Evolutionary conservation across 2,329 filamentous ascomycete genomes (phyloP).

Genomic region (Alternaria rosae): DNA sequence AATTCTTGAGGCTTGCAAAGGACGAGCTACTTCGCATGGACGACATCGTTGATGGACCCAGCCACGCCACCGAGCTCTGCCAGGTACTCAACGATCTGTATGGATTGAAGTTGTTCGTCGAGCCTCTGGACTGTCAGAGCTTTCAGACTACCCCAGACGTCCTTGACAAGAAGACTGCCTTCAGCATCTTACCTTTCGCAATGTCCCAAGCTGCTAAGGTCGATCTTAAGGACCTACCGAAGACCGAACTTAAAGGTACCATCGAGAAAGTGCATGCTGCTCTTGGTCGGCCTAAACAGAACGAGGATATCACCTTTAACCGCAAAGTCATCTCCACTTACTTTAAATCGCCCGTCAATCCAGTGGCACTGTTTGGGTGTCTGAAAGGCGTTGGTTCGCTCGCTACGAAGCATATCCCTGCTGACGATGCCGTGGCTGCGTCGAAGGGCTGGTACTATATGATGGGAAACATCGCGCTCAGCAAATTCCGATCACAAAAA

Average conservation of each 20-base stretch:
- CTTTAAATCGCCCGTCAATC: slow-evolving; percentile 83
- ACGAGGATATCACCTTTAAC: slow-evolving; percentile 85
- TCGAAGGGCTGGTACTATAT: slow-evolving; percentile 91
- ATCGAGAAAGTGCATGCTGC: slow-evolving; percentile 94
- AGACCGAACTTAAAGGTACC: slow-evolving; percentile 86
- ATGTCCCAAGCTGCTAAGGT: slow-evolving; percentile 81
- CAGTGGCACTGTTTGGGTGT: slow-evolving; percentile 79
- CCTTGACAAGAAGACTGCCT: slow-evolving; percentile 80
- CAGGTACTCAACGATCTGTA: slow-evolving; percentile 62
- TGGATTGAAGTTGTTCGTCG: slow-evolving; percentile 47
- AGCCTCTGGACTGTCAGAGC: slow-evolving; percentile 55
- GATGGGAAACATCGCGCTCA: slow-evolving; percentile 85
- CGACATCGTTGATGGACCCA: slow-evolving; percentile 74
- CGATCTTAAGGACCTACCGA: slow-evolving; percentile 88
- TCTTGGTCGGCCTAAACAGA: slow-evolving; percentile 78
- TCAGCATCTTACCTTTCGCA: slow-evolving; percentile 83
- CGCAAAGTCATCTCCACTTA: slow-evolving; percentile 81
- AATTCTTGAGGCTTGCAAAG: slow-evolving; percentile 88
- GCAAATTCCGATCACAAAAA: slow-evolving; percentile 83
- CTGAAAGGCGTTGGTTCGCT: slow-evolving; percentile 74
- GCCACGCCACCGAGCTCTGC: slow-evolving; percentile 76
- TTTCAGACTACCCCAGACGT: slow-evolving; percentile 79
- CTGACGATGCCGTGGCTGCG: slow-evolving; percentile 73
- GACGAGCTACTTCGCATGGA: slow-evolving; percentile 80
- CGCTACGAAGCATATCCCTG: slow-evolving; percentile 57